Conservation (phyloP, 768 basidiomycete genomes). For the Leccinum sublutescens region DNA sequence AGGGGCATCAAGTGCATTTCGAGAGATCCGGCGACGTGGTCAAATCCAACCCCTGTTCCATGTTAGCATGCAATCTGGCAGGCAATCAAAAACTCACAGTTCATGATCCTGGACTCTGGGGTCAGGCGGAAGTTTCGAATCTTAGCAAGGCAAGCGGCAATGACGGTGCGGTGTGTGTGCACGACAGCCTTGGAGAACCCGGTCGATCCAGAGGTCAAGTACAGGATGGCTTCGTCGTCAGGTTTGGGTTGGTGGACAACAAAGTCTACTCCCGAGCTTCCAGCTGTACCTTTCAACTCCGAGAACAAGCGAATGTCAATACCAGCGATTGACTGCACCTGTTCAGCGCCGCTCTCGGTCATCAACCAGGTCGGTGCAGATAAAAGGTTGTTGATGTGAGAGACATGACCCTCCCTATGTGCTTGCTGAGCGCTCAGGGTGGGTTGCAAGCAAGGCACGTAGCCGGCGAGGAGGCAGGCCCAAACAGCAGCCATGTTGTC, state of each 20-base stretch:
- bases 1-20: slow-evolving; percentile 38
- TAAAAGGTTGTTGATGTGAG: slow-evolving; percentile 29
- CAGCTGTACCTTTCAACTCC: slow-evolving; percentile 20
- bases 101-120: slow-evolving; percentile 15
- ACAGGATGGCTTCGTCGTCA: not conserved
- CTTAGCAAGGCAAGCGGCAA: not conserved
- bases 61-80: not conserved
- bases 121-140: not conserved
- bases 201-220: not conserved
- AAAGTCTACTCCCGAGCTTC: slow-evolving; percentile 4
- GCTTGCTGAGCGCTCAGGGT: slow-evolving; percentile 34
- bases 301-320: slow-evolving; percentile 27
- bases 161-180: not conserved
- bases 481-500: slow-evolving; percentile 34
- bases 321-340: slow-evolving; percentile 23
- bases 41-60: slow-evolving; percentile 35
- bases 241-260: slow-evolving; percentile 3
- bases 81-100: slow-evolving; percentile 25
- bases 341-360: slow-evolving; percentile 25
- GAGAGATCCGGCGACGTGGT: slow-evolving; percentile 40
- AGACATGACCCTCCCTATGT: slow-evolving; percentile 29
- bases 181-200: not conserved
- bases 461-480: slow-evolving; percentile 33
- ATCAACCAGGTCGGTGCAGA: slow-evolving; percentile 32
- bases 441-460: slow-evolving; percentile 32